Conservation (phyloP, 2,329 filamentous ascomycete species). For the Pestalotiopsis sp. region DNA sequence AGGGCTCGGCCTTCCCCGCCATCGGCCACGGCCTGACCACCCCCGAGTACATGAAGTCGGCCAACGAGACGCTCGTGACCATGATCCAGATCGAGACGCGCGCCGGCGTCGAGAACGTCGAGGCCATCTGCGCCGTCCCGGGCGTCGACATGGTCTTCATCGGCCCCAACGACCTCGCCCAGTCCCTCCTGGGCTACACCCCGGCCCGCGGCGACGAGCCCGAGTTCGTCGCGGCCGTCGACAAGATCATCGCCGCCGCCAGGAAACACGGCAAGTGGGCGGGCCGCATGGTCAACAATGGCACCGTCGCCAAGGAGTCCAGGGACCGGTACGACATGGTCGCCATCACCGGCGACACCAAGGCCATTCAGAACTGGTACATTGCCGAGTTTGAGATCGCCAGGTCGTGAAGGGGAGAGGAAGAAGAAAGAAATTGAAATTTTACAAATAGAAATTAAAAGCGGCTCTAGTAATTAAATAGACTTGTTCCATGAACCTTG, state of each 20-base stretch:
- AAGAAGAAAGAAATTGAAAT: neutral
- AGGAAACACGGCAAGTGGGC: constrained; percentile 8
- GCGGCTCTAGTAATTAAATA: neutral
- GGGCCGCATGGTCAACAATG: constrained; percentile 10
- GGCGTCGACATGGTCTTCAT: constrained; percentile 6
- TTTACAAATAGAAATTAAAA: neutral
- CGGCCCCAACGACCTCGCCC: constrained; percentile 10
- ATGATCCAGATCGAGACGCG: constrained; percentile 10
- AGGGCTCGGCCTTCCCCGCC: constrained; percentile 7
- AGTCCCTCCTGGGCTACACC: constrained; percentile 5
- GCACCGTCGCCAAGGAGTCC: constrained; percentile 3
- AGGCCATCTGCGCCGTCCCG: neutral
- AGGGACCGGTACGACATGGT: constrained; percentile 1
- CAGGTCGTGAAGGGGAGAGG: neutral
- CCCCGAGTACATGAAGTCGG: constrained; percentile 8
- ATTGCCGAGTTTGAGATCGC: constrained; percentile 8
- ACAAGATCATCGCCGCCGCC: constrained; percentile 7
- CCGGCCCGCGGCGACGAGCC: constrained; percentile 8
- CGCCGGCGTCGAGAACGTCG: neutral
- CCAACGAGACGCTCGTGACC: constrained; percentile 1
- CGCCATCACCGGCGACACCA: constrained; percentile 5
- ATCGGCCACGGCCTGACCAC: constrained; percentile 8
- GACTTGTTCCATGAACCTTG: neutral
- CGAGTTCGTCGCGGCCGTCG: neutral
- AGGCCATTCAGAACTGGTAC: constrained; percentile 11